Percentiles rank a stretch among this genome's conserved stretches.
phyloP scores from a whole-genome alignment of 163 green algal species.

The Prototheca wickerhamii region DNA sequence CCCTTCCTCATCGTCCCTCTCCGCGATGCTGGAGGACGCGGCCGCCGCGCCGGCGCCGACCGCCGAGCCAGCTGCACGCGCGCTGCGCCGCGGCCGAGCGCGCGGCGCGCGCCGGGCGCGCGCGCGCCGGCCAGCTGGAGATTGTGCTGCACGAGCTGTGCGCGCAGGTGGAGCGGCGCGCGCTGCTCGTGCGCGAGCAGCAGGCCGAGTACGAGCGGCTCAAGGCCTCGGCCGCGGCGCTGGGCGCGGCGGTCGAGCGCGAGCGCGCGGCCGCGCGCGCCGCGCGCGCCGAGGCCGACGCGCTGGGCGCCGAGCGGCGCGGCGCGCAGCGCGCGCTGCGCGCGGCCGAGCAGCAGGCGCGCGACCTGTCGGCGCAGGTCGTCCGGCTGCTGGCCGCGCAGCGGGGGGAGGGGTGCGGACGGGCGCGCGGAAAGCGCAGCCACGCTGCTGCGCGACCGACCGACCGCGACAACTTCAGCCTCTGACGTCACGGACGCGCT shows the following conservation, averaged over 20 bases:
- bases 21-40: background rate
- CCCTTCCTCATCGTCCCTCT: background rate
- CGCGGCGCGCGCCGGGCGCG: slow-evolving; percentile 32
- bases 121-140: slow-evolving; percentile 31
- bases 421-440: background rate
- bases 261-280: slow-evolving; percentile 19
- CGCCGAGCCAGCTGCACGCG: slow-evolving; percentile 40
- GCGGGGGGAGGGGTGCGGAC: slow-evolving; percentile 18
- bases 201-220: slow-evolving; percentile 39
- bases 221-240: slow-evolving; percentile 21
- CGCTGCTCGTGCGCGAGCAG: slow-evolving; percentile 42
- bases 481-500: slow-evolving; percentile 37
- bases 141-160: slow-evolving; percentile 46
- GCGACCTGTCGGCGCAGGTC: slow-evolving; percentile 46
- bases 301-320: slow-evolving; percentile 13
- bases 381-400: slow-evolving; percentile 37
- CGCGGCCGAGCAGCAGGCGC: slow-evolving; percentile 34
- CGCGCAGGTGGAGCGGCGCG: slow-evolving; percentile 44
- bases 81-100: slow-evolving; percentile 45
- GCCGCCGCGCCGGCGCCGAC: background rate
- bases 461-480: background rate
- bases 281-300: slow-evolving; percentile 14
- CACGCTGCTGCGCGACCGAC: background rate
- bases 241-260: slow-evolving; percentile 29
- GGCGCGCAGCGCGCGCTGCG: slow-evolving; percentile 20